Base-by-base conservation (phyloP, 1,139 yeast genomes). In the Wickerhamomyces sp. region DNA sequence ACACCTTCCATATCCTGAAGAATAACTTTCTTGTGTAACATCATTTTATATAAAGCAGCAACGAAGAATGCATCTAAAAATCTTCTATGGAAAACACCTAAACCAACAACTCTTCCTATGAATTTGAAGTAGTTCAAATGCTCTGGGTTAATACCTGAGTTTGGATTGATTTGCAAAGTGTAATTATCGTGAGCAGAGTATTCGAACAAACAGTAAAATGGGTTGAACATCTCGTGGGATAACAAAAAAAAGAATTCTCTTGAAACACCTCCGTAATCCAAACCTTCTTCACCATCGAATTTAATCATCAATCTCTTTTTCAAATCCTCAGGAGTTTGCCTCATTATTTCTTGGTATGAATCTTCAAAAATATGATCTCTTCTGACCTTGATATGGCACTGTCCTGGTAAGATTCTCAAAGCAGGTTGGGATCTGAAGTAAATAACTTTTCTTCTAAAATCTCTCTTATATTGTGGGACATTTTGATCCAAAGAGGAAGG, bases 371-470 rank as follows among this genome's bases (percentile, higher is more conserved):
- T 87, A 63, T 87, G 95, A 64, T 87, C 92, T 73, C 99, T 83
- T 63, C 97, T 82, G 39, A 92, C 97, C 71, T 92, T 92, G 60
- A 92, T 87, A 63, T 92, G 97, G 63, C 99, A 92, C 68, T 94
- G 98, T 27, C 99, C 99, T 6, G 98, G 97, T 58, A 90, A 72
- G 48, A 92, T 92, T 64, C 98, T 81, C 59, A 94, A 72, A 8
- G 97, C 97, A 8, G 98, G 98, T 67, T 92, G 99, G 10, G 97
- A 89, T 63, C 98, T 78, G 78, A 92, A 94, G 66, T 92, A 92
- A 51, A 92, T 92, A 43, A 92, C 88, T 68, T 92, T 92, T 66
- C 99, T 81, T 68, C 98, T 78, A 68, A 94, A 92, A 66, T 92
- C 99, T 69, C 99, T 92, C 75, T 92, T 94, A 67, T 92, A 92